Evolutionary conservation across 1,139 yeast species (phyloP), one percentile per base, ranked within the genome.

Genomic region (Tardiomyces blankii): DNA sequence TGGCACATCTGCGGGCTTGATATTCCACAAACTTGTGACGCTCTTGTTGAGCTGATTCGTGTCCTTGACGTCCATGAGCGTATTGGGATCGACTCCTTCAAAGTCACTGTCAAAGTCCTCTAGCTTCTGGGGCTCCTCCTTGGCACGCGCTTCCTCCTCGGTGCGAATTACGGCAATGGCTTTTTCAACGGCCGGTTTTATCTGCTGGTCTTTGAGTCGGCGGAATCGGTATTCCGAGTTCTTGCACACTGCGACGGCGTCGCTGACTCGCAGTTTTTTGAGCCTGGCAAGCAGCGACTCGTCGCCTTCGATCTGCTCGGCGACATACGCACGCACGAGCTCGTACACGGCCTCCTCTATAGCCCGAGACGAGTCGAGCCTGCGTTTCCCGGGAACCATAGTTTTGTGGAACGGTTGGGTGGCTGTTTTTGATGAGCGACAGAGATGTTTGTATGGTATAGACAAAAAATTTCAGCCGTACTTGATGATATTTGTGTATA

Each of bases 21-120:
- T 56, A 44, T 71, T 73, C 96, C 96, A 88, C 44, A 80, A 64
- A 16, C 78, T 73, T 0, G 82, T 83, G 1, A 88, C 83, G 23
- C 83, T 77, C 57, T 81, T 85, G 61, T 89, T 89, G 66, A 86
- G 73, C 3, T 76, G 69, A 56, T 87, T 88, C 5, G 54, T 48
- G 13, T 60, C 64, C 40, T 54, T 49, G 18, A 64, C 78, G 2
- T 75, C 78, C 84, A 86, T 78, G 51, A 85, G 57, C 27, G 77
- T 74, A 18, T 68, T 68, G 19, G 65, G 69, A 46, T 69, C 72
- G 2, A 59, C 52, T 4, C 59, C 68, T n/a, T 70, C 75, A 42
- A 66, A 65, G 40, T 73, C 77, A 41, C 72, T 70, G 43, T 70
- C 71, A 4, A 48, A 45, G 6, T 54, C 57, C 12, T 30, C 35